A percentile compares a stretch with the other conserved stretches of the same genome.
These are phyloP conservation scores for Trifolium pratense DNA, from an alignment of 306 rosid genomes.

Conservation along the genomic window DNA sequence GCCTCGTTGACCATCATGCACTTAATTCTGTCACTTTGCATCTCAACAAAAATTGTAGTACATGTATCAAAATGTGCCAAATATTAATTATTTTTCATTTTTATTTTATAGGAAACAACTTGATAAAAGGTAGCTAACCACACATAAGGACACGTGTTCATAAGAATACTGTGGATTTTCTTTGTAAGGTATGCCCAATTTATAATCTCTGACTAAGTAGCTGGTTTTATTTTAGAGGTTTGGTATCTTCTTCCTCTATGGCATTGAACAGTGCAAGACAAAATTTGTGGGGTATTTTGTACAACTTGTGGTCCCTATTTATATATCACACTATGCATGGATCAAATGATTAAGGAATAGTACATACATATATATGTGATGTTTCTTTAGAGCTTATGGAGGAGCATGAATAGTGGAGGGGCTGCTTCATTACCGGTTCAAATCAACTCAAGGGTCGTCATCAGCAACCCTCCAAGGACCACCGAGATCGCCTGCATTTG, in stretches of 20 bases:
- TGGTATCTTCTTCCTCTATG: neutral
- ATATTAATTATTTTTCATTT: neutral
- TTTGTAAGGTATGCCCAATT: neutral
- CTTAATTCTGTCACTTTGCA: constrained; percentile 27
- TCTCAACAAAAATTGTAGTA: constrained; percentile 12
- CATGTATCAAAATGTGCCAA: constrained; percentile 3
- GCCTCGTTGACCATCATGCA: constrained; percentile 19
- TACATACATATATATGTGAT: neutral
- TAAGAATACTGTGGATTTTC: constrained; percentile 33
- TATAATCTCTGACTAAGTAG: neutral
- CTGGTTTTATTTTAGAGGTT: constrained; percentile 25
- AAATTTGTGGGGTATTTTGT: neutral
- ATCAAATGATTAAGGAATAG: neutral
- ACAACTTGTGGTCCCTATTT: neutral
- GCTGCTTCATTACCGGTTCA: neutral
- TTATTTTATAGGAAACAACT: neutral
- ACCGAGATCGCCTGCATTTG: too few relatives aligned
- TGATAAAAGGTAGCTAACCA: neutral
- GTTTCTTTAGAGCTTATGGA: neutral
- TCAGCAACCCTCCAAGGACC: neutral
- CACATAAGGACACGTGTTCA: constrained; percentile 26
- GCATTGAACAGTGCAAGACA: constrained; percentile 2
- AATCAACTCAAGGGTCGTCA: neutral
- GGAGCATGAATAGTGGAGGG: neutral
- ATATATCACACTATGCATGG: neutral